Conservation (phyloP, 345 rosid species). For the Abelmoschus esculentus region DNA sequence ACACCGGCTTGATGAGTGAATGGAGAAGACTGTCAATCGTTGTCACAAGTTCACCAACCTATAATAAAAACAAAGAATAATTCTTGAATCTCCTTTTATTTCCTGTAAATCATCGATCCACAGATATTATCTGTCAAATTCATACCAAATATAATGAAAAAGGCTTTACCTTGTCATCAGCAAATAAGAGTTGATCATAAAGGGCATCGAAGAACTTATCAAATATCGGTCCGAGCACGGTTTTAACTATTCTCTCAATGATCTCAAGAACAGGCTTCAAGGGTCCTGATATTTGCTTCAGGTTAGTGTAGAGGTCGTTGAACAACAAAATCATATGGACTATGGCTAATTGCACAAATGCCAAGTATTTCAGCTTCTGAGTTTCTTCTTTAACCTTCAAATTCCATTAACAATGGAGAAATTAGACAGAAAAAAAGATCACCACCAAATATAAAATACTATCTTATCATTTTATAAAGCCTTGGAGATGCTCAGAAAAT, state of each 20-base stretch:
- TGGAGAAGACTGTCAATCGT: conserved; percentile 62
- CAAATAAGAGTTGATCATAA: conserved; percentile 53
- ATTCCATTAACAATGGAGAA: neutral
- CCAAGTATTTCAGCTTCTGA: conserved; percentile 63
- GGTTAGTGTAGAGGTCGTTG: conserved; percentile 43
- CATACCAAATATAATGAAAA: neutral
- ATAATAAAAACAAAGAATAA: neutral
- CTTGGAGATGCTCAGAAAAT: no score
- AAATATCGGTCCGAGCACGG: conserved; percentile 68
- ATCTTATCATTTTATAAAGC: no score
- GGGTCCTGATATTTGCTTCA: conserved; percentile 74
- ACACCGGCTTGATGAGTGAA: conserved; percentile 58
- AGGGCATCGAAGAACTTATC: conserved; percentile 65
- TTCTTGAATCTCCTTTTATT: neutral
- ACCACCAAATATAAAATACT: no score
- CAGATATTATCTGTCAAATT: neutral
- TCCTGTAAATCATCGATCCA: neutral
- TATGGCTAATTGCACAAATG: conserved; percentile 69
- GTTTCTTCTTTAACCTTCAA: conserved; percentile 28
- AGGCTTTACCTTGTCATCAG: conserved; percentile 59
- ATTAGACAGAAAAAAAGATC: neutral
- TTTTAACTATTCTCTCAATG: conserved; percentile 74
- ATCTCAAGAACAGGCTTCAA: conserved; percentile 80
- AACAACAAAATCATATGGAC: conserved; percentile 50
- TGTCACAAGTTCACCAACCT: conserved; percentile 75